Conservation (phyloP, 768 basidiomycete genomes). For the Trametes villosa region DNA sequence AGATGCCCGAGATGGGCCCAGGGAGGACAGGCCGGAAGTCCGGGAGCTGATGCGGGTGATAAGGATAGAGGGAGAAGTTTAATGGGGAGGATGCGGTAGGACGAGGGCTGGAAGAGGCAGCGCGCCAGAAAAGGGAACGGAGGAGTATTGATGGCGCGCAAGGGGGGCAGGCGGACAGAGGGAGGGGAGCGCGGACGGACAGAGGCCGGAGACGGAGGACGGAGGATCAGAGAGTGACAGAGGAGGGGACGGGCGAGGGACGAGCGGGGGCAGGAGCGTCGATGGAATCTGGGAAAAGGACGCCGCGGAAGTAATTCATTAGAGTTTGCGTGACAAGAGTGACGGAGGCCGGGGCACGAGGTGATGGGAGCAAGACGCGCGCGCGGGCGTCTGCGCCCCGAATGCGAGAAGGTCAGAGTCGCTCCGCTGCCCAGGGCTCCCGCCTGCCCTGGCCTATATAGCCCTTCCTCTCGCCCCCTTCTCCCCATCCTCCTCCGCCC, state of each 20-base stretch:
- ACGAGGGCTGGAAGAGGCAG: constrained; percentile 6
- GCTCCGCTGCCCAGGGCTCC: background rate
- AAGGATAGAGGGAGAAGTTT: background rate
- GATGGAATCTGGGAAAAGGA: constrained; percentile 6
- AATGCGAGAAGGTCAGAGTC: background rate
- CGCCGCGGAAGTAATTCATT: constrained; percentile 28
- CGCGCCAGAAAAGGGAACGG: background rate
- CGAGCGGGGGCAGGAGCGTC: constrained; percentile 7
- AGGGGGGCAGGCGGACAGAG: background rate
- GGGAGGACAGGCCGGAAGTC: constrained; percentile 5
- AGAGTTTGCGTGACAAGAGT: constrained; percentile 17
- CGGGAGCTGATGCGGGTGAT: constrained; percentile 24
- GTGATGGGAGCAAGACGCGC: constrained; percentile 16
- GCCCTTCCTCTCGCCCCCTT: constrained; percentile 23
- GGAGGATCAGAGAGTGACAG: background rate
- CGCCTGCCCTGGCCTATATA: constrained; percentile 29
- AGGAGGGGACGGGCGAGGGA: constrained; percentile 11
- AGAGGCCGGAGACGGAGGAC: background rate
- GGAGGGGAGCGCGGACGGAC: background rate
- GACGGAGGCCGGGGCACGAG: constrained; percentile 18
- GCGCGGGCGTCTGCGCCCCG: constrained; percentile 2
- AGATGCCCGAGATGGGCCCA: constrained; percentile 22
- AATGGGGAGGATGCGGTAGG: background rate
- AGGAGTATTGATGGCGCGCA: background rate
- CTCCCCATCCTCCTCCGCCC: constrained; percentile 25